These are phyloP conservation scores for Naganishia onofrii DNA, from an alignment of 768 basidiomycete genomes.

Conservation along the genomic window DNA sequence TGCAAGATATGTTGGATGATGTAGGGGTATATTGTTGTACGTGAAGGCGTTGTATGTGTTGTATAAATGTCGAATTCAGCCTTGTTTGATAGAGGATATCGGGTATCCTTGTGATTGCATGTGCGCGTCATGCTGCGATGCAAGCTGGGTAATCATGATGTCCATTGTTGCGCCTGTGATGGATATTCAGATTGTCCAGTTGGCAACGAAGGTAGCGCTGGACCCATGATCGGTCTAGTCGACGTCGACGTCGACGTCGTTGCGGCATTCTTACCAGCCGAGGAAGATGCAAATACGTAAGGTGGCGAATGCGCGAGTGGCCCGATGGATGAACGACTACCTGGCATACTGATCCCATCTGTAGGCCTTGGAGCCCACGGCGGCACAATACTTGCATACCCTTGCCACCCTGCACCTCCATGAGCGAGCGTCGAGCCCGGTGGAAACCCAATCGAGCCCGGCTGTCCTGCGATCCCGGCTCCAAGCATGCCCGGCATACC, in stretches of 20 bases:
- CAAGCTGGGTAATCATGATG: not conserved
- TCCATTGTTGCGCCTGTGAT: not conserved
- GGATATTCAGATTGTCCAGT: not conserved
- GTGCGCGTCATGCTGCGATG: not conserved
- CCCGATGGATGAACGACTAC: not conserved
- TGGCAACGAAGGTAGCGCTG: not conserved
- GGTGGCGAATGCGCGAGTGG: not conserved
- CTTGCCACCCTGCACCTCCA: not conserved
- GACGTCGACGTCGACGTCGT: not conserved
- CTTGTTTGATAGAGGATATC: not conserved
- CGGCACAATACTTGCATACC: not conserved
- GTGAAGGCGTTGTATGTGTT: not conserved
- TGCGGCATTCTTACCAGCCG: not conserved
- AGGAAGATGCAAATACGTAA: not conserved
- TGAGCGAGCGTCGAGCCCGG: slow-evolving; percentile 2
- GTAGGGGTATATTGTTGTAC: not conserved
- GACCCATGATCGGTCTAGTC: not conserved
- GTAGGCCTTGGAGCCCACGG: not conserved
- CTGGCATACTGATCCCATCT: not conserved
- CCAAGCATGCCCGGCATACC: slow-evolving; percentile 18
- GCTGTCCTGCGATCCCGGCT: slow-evolving; percentile 26
- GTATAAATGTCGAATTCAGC: not conserved
- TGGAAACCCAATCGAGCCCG: slow-evolving; percentile 8
- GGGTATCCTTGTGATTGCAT: not conserved
- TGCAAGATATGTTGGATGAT: slow-evolving; percentile 7